Evolutionary conservation across 768 basidiomycete genomes (phyloP).

Genomic region (Boletus sp.): DNA sequence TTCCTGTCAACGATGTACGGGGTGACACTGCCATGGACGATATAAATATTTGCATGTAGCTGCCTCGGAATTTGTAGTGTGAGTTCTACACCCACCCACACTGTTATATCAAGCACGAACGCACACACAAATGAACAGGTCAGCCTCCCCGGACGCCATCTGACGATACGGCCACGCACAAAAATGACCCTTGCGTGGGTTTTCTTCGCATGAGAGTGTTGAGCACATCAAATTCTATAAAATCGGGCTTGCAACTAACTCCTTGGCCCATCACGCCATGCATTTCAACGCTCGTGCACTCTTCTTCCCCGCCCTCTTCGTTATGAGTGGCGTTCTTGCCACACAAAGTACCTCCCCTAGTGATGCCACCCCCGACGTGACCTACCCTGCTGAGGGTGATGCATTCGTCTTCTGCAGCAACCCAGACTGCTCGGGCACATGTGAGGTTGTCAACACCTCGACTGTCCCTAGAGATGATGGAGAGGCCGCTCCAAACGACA

Average conservation of each 20-base stretch:
- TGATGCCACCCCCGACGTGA: background rate
- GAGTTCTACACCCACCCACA: background rate
- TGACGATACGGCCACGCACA: background rate
- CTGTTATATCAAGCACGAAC: background rate
- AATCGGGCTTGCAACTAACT: background rate
- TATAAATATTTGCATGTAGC: background rate
- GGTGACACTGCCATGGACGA: no score
- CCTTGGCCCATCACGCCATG: background rate
- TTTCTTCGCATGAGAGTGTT: background rate
- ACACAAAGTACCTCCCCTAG: background rate
- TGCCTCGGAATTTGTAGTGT: background rate
- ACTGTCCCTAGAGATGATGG: background rate
- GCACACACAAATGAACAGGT: background rate
- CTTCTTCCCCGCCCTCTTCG: background rate
- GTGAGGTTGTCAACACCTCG: background rate
- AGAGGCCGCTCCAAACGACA: background rate
- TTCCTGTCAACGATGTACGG: no score
- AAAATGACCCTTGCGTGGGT: background rate
- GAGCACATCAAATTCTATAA: background rate
- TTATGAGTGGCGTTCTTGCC: background rate
- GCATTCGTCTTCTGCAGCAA: background rate
- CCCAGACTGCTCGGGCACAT: background rate
- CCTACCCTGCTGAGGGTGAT: background rate
- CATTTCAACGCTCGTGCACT: background rate
- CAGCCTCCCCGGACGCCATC: background rate